phyloP scores from a whole-genome alignment of 768 basidiomycete genomes.

The Serpula lacrymans region DNA sequence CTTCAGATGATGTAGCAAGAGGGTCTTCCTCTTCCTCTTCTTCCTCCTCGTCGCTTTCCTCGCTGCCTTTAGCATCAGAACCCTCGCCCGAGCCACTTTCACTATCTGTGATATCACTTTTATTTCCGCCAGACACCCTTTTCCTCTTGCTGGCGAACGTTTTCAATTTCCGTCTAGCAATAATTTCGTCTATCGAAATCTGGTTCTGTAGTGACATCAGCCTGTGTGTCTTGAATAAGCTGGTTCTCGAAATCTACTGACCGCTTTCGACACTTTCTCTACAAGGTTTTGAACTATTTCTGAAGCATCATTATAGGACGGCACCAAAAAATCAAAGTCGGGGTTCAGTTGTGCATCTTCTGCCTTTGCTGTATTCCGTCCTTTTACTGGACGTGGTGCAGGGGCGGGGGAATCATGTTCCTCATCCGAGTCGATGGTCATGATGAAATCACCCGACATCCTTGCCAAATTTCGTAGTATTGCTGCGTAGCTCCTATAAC shows the following conservation, averaged over 20 bases:
- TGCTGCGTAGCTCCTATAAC: too few relatives aligned
- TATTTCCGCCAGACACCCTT: conserved; percentile 28
- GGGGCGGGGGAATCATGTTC: conserved; percentile 44
- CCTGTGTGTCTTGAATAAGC: conserved; percentile 3
- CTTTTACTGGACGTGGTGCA: conserved; percentile 15
- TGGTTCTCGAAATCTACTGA: conserved; percentile 31
- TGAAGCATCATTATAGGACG: conserved; percentile 60
- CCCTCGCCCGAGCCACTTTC: conserved; percentile 20
- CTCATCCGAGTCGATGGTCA: conserved; percentile 81
- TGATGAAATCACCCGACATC: conserved; percentile 71
- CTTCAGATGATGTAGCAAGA: conserved; percentile 30
- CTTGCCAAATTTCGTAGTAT: too few relatives aligned
- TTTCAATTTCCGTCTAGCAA: conserved; percentile 61
- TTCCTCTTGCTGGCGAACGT: conserved; percentile 58
- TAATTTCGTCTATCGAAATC: conserved; percentile 92
- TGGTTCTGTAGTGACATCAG: conserved; percentile 45
- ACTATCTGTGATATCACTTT: conserved; percentile 30
- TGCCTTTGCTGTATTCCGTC: conserved; percentile 22
- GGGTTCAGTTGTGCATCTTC: conserved; percentile 72
- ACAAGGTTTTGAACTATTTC: conserved; percentile 53
- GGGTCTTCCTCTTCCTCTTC: conserved; percentile 29
- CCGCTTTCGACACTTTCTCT: conserved; percentile 60
- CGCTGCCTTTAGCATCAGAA: conserved; percentile 36
- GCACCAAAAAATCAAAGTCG: conserved; percentile 76
- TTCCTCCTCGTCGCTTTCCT: conserved; percentile 34